Evolutionary conservation across 2,329 filamentous ascomycete genomes (phyloP).

Genomic region (Metarhizium anisopliae): DNA sequence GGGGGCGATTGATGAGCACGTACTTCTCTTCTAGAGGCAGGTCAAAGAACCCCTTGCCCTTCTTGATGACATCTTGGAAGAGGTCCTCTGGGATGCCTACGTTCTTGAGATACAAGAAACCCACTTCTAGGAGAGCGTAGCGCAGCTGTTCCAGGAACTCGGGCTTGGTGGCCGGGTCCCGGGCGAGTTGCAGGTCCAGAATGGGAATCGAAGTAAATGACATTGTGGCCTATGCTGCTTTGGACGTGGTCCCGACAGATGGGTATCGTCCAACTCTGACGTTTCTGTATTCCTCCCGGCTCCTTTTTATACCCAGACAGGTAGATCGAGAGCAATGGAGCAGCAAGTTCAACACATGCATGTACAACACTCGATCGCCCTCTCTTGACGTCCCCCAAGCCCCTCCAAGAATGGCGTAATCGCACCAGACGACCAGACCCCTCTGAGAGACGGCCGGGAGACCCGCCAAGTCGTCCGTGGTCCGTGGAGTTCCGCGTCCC

Average conservation of each 20-base stretch:
- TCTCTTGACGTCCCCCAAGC: background rate
- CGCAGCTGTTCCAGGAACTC: slow-evolving; percentile 63
- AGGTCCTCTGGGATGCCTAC: slow-evolving; percentile 61
- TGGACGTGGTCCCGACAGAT: background rate
- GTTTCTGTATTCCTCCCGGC: background rate
- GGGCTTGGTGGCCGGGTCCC: slow-evolving; percentile 57
- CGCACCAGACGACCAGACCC: background rate
- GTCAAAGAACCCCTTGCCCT: slow-evolving; percentile 69
- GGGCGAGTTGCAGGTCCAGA: slow-evolving; percentile 62
- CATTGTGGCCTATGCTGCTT: slow-evolving; percentile 28
- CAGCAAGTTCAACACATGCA: background rate
- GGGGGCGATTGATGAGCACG: slow-evolving; percentile 9
- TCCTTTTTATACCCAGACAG: background rate
- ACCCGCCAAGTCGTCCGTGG: no score
- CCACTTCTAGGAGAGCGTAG: slow-evolving; percentile 73
- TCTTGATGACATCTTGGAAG: slow-evolving; percentile 53
- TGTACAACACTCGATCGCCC: background rate
- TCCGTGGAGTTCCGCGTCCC: background rate
- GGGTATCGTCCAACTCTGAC: background rate
- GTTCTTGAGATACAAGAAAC: slow-evolving; percentile 79
- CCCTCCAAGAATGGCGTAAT: slow-evolving; percentile 3
- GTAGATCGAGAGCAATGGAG: background rate
- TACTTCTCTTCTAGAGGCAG: slow-evolving; percentile 69
- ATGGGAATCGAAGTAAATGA: slow-evolving; percentile 71
- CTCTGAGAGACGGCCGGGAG: background rate